Evolutionary conservation across 2,329 filamentous ascomycete genomes (phyloP).

Genomic region (Grosmannia serpens): DNA sequence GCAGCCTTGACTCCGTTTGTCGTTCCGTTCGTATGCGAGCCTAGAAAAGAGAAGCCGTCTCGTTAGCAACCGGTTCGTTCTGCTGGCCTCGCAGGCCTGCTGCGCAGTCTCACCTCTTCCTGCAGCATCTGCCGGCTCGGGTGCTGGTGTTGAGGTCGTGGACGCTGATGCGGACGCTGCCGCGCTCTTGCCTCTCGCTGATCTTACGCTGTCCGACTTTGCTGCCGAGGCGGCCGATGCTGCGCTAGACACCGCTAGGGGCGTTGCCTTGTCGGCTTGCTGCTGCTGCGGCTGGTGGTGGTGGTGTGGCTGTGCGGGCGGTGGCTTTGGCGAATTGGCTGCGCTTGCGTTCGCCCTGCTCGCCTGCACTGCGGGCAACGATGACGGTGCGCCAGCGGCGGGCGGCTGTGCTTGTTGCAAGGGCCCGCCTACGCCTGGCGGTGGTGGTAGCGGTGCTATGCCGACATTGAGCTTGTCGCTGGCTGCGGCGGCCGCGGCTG

Average conservation of each 20-base stretch:
- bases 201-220: constrained; percentile 22
- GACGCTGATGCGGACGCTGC: constrained; percentile 12
- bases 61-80: neutral
- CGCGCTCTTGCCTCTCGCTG: constrained; percentile 28
- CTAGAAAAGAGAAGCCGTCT: constrained; percentile 12
- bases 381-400: constrained; percentile 26
- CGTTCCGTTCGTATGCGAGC: constrained; percentile 37
- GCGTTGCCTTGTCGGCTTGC: constrained; percentile 20
- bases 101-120: neutral
- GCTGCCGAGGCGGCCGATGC: constrained; percentile 17
- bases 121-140: constrained; percentile 27
- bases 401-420: constrained; percentile 15
- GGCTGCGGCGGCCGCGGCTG: constrained; percentile 83
- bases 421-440: constrained; percentile 48
- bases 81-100: neutral
- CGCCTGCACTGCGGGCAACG: constrained; percentile 40
- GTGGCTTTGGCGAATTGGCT: constrained; percentile 40
- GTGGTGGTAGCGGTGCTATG: constrained; percentile 85
- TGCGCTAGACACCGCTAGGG: constrained; percentile 15
- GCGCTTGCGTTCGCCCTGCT: constrained; percentile 44
- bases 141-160: constrained; percentile 13
- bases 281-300: constrained; percentile 14
- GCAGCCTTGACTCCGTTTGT: constrained; percentile 37
- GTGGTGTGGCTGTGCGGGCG: constrained; percentile 34
- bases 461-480: constrained; percentile 81